Conservation (phyloP, 2,329 filamentous ascomycete genomes). For the Sarocladium brachiariae region DNA sequence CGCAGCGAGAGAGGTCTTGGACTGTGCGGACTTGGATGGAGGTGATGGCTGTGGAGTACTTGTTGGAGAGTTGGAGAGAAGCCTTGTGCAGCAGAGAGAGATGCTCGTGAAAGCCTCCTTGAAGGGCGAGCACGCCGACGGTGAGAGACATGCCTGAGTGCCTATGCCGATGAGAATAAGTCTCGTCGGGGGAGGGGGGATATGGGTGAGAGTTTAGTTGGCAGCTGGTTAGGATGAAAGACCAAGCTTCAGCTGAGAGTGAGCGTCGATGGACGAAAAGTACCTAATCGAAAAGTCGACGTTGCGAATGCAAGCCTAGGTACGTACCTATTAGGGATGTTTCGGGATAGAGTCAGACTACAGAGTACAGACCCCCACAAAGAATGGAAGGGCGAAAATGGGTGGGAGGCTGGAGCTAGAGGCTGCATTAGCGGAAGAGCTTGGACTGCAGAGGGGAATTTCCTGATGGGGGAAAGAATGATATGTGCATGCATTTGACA, state of each 20-base stretch:
- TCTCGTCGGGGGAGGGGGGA: background rate
- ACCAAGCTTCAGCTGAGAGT: too few relatives aligned
- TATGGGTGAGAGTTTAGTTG: too few relatives aligned
- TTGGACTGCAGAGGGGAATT: background rate
- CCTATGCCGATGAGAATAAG: background rate
- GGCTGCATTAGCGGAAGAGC: conserved; percentile 4
- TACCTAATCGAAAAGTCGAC: too few relatives aligned
- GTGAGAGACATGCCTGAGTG: conserved; percentile 31
- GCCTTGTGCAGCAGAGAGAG: conserved; percentile 67
- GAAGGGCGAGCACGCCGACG: conserved; percentile 65
- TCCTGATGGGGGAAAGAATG: background rate
- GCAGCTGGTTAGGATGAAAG: too few relatives aligned
- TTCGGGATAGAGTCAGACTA: too few relatives aligned
- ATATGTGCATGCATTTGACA: too few relatives aligned
- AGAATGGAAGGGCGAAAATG: too few relatives aligned
- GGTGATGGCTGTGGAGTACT: conserved; percentile 34
- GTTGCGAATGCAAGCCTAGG: too few relatives aligned
- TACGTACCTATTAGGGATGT: too few relatives aligned
- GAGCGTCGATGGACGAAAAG: too few relatives aligned
- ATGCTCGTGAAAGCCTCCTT: conserved; percentile 92
- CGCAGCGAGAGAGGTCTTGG: conserved; percentile 62
- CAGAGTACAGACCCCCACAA: too few relatives aligned
- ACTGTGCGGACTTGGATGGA: conserved; percentile 78
- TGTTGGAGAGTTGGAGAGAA: conserved; percentile 37
- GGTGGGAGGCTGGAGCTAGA: too few relatives aligned